Percentiles rank a stretch among this genome's conserved stretches.
Evolutionary conservation across 345 rosid species (phyloP).

Genomic region (Citrus sinensis): DVS_A1.0 CM039167.1:4988501-4989000

Average conservation of each 20-base stretch:
- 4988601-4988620: not conserved
- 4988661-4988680: not conserved
- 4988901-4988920: not conserved
- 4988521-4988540: not conserved
- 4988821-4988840: not conserved
- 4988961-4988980: conserved; percentile 97
- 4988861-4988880: not conserved
- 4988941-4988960: conserved; percentile 60
- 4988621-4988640: not conserved
- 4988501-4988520: not conserved
- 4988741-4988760: not conserved
- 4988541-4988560: not conserved
- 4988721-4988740: not conserved
- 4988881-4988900: not conserved
- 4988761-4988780: not conserved
- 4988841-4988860: not conserved
- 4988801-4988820: not conserved
- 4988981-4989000: conserved; percentile 85
- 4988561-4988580: not conserved
- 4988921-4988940: conserved; percentile 14
- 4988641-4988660: not conserved
- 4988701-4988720: not conserved
- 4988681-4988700: not conserved
- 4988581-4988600: not conserved
- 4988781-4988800: not conserved